Evolutionary conservation across 129 eudicot genomes (phyloP).

Genomic region (Flaveria robusta): DNA sequence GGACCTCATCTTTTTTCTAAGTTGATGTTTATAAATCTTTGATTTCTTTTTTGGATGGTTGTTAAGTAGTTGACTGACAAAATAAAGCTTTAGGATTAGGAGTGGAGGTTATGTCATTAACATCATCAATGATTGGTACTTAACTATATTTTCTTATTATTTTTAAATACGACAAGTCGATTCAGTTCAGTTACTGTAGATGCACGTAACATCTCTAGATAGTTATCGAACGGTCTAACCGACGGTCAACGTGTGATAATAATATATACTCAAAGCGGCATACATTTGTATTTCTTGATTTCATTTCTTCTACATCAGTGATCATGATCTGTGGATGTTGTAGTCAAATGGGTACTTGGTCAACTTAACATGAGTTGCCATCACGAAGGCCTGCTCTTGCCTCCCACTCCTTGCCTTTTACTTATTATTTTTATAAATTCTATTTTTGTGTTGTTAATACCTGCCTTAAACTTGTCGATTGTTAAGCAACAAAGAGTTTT

Average conservation of each 20-base stretch:
- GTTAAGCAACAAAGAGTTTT: too few relatives aligned
- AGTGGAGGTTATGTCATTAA: conserved; percentile 42
- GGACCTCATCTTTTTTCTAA: conserved; percentile 13
- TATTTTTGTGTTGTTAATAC: too few relatives aligned
- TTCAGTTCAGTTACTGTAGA: neutral
- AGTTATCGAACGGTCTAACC: neutral
- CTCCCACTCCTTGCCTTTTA: conserved; percentile 23
- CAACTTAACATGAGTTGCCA: conserved; percentile 50
- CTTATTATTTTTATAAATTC: neutral
- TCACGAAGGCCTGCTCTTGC: conserved; percentile 68
- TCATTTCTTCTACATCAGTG: neutral
- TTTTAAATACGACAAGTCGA: neutral
- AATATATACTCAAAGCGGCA: conserved; percentile 7
- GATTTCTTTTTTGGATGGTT: conserved; percentile 41
- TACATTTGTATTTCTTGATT: neutral
- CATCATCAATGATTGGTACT: conserved; percentile 34
- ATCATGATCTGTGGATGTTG: conserved; percentile 8
- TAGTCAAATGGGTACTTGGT: conserved; percentile 31
- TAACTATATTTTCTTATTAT: neutral
- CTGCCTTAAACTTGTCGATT: too few relatives aligned
- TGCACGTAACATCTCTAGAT: neutral
- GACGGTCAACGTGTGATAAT: neutral
- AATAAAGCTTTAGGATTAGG: conserved; percentile 39
- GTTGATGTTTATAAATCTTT: conserved; percentile 17
- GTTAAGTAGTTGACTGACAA: conserved; percentile 51